phyloP scores from a whole-genome alignment of 2,329 filamentous ascomycete genomes.

The Fusarium oligoseptatum region DNA sequence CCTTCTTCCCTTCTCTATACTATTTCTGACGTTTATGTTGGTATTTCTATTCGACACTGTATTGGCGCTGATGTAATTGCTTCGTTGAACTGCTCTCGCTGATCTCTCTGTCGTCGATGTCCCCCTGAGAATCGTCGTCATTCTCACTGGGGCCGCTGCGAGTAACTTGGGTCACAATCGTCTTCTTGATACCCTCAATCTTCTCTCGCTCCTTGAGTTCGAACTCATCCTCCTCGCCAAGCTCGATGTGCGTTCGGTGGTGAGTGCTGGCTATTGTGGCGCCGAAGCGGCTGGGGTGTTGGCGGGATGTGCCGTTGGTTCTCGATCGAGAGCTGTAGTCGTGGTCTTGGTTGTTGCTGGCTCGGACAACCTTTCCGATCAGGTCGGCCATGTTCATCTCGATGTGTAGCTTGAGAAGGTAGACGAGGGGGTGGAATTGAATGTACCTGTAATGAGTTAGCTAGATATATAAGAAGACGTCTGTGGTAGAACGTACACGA shows the following conservation, averaged over 20 bases:
- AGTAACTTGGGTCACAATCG: slow-evolving; percentile 40
- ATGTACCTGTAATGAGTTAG: slow-evolving; percentile 35
- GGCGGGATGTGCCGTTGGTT: slow-evolving; percentile 19
- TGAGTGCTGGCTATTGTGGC: slow-evolving; percentile 37
- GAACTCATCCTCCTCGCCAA: slow-evolving; percentile 44
- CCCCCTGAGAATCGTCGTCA: slow-evolving; percentile 30
- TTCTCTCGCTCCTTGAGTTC: slow-evolving; percentile 43
- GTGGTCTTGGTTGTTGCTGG: slow-evolving; percentile 36
- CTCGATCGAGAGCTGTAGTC: slow-evolving; percentile 41
- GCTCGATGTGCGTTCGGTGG: slow-evolving; percentile 45
- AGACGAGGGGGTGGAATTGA: slow-evolving; percentile 47
- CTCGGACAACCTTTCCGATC: slow-evolving; percentile 45
- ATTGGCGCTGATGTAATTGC: slow-evolving; percentile 28
- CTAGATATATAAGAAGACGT: background rate
- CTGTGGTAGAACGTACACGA: slow-evolving; percentile 34
- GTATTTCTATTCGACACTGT: slow-evolving; percentile 17
- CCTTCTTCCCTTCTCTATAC: background rate
- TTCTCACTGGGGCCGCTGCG: slow-evolving; percentile 18
- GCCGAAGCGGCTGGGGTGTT: slow-evolving; percentile 32
- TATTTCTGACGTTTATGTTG: background rate
- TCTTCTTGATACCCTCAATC: slow-evolving; percentile 45
- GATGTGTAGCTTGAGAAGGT: slow-evolving; percentile 47
- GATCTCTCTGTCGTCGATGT: slow-evolving; percentile 41
- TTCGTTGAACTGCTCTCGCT: slow-evolving; percentile 46
- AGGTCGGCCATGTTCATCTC: slow-evolving; percentile 50